Evolutionary conservation across 768 basidiomycete genomes (phyloP), one percentile per base, ranked within the genome.

Genomic region (Tremella yokohamensis): DNA sequence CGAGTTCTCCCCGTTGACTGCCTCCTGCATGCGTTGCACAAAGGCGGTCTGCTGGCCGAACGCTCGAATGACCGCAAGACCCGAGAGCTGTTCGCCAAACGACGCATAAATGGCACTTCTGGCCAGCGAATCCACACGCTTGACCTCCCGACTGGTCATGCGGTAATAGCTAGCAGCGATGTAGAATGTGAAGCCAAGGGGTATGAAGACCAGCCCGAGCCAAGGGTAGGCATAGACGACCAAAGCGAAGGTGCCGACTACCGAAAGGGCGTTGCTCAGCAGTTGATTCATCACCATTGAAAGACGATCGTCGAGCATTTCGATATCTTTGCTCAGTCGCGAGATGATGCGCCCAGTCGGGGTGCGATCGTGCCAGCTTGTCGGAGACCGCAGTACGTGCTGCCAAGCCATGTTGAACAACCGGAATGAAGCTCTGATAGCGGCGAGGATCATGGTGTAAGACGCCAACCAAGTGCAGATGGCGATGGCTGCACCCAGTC

Each of bases 301-400:
- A 20, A 73, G 40, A 19, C 60, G 51, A 58, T 76, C 74, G 47
- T 78, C 77, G 16, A 77, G 60, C 19, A 69, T 68, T n/a, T 69
- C 64, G 20, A 79, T 63, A 56, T 79, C 78, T 56, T 74, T 77
- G 1, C 70, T 66, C 8, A 78, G 56, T 1, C 76, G 60, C 19
- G 62, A 66, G 57, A 76, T 66, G 50, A 78, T 76, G 12, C 77
- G 62, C 6, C 76, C 76, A 12, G 63, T 67, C 68, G 61, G 61
- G 0, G 86, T 87, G 0, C 84, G 85, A 69, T 88, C 87, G 67
- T 87, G 88, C 78, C 87, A 88, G 1, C 84, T 81, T 0, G 80
- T 70, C 0, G 85, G 84, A 7, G 85, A 85, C 2, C 81, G 76
- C 53, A 89, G 66, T 6, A 88, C 84, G 8, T 79, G 79, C 6